Evolutionary conservation across 2,329 filamentous ascomycete genomes (phyloP).

Genomic region (Colletotrichum horii): DNA sequence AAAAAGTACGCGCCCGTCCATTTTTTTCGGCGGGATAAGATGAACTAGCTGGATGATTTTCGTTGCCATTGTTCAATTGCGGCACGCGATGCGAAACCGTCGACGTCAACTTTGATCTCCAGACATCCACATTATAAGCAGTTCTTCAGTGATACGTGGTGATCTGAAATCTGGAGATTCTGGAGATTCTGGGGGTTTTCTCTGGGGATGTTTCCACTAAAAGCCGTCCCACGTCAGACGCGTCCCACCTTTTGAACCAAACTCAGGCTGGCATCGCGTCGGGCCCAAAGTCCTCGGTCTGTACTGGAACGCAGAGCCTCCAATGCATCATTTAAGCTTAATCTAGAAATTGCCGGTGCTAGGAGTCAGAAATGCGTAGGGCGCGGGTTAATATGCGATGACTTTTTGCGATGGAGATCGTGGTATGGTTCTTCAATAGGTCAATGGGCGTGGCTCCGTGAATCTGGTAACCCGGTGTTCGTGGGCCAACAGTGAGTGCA

Average conservation of each 20-base stretch:
- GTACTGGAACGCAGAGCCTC: not conserved
- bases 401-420: not conserved
- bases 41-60: not conserved
- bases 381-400: not conserved
- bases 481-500: not conserved
- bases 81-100: not conserved
- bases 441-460: not conserved
- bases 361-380: not conserved
- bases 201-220: not conserved
- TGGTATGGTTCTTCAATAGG: not conserved
- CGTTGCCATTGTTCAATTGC: not conserved
- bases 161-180: not conserved
- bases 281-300: not conserved
- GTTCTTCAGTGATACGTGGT: not conserved
- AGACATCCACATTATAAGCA: not conserved
- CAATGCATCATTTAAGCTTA: not conserved
- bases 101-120: not conserved
- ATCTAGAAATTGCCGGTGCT: not conserved
- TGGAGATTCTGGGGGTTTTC: not conserved
- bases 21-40: not conserved
- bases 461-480: not conserved
- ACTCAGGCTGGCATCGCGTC: not conserved
- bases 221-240: not conserved
- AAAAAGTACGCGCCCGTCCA: not conserved
- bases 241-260: not conserved